Base-by-base conservation (phyloP, 805 yeast species). In the Lachancea fermentati region DNA sequence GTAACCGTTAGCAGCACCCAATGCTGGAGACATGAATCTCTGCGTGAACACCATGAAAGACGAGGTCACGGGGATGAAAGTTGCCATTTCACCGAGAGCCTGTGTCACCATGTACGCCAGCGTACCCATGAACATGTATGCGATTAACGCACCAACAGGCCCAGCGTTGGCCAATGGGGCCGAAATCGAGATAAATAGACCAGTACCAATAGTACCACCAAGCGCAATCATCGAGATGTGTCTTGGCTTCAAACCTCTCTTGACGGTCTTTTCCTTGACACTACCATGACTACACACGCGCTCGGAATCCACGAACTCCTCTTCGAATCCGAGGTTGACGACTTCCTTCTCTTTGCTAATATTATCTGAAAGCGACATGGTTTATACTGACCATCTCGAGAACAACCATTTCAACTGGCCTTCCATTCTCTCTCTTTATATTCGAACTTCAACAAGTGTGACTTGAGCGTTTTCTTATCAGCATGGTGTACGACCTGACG, bases 141-240 rank as follows among this genome's bases (percentile, higher is more conserved):
- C 73, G 34, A 82, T 76, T 19, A 82, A 60, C 3, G 84, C 66
- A 36, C 76, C 75, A 5, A 77, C 88, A 1, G 89, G 88, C 16
- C 91, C 91, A 8, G 84, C 78, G 19, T 64, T 53, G 2, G 62
- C 49, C 18, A 81, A 54, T 2, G 85, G 78, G 3, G 71, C 55
- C 4, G 78, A 69, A 28, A 81, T 72, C 54, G 84, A 78, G 35
- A 82, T 76, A 66, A 82, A 80, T 29, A 81, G 66, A 59, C 88
- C 88, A 2, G 88, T 81, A 53, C 88, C 89, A 46, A 82, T 80
- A 24, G 88, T 78, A 47, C 88, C 88, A 47, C 88, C 89, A 13
- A 81, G 67, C 34, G 87, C 86, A 50, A 82, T 75, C 86, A 82
- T 81, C 22, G 81, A 71, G 35, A 81, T 72, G 51, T 80, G 87